Base-by-base conservation (phyloP, 164 flowering plant species). In the Umbilicus rupestris region DNA sequence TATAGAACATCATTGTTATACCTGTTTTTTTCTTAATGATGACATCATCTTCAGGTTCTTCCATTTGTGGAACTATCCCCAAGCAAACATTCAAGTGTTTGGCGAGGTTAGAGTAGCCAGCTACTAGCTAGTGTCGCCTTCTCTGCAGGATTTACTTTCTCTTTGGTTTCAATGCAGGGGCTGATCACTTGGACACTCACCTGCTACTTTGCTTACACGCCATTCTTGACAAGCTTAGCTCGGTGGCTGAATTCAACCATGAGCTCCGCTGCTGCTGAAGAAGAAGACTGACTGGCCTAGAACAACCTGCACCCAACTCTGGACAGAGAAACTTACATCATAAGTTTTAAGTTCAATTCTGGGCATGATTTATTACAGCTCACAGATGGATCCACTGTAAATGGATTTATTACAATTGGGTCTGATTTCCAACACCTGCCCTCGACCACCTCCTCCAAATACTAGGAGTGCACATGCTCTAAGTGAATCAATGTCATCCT, bases 121-220 rank as follows among this genome's bases (percentile, higher is more conserved):
- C 16, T 63, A 17, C 46, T n/a, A n/a, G 19, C 7, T 14, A 7
- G 7, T 20, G 65, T 7, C 10, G 6, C 5, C 19, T 39, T 9
- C 45, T 55, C 17, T 7, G 44, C 20, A 2, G 16, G 20, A 7
- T 14, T 12, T 33, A 58, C 35, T 28, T 14, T 16, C 39, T 20
- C 0, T 49, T 20, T 22, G 28, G 20, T 41, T 26, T 79, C 19
- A 15, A 55, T 28, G 79, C 86, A 88, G 93, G 96, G 96, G 5
- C 65, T 92, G 47, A 78, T 89, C 42, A 84, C 81, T 49, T 89
- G 96, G 98, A 88, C 96, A 8, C 62, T 79, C 74, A 87, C 89
- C 49, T 90, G 98, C 81, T 92, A 88, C 71, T 92, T 92, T 62
- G 93, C 80, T 41, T 92, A 92, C 74, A 85, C 86, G 7, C 90